phyloP scores from a whole-genome alignment of 352 stramenopile genomes.

The Bremia lactucae region DNA sequence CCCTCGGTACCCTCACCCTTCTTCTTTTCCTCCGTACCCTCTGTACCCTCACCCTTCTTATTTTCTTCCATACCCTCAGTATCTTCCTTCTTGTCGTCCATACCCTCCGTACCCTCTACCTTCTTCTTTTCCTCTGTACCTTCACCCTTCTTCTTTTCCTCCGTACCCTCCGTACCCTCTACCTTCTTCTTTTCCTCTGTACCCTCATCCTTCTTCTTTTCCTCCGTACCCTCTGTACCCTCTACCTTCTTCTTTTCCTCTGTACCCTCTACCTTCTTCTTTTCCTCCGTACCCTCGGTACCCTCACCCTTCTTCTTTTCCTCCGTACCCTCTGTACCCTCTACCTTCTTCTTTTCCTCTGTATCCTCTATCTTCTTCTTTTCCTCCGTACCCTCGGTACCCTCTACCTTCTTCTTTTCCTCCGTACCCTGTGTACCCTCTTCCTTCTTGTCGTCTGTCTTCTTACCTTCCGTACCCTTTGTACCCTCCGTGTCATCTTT shows the following conservation, averaged over 20 bases:
- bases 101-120: too few species aligned
- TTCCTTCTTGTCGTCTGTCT: not conserved
- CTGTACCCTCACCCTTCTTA: slow-evolving; percentile 18
- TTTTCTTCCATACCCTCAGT: not conserved
- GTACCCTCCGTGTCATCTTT: too few species aligned
- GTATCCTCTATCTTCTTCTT: not conserved
- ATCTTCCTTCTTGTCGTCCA: not conserved
- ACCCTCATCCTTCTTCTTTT: not conserved
- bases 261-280: slow-evolving; percentile 4
- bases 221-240: not conserved
- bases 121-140: too few species aligned
- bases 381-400: too few species aligned
- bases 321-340: slow-evolving; percentile 12
- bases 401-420: too few species aligned
- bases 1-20: slow-evolving; percentile 3
- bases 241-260: too few species aligned
- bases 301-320: slow-evolving; percentile 2
- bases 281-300: slow-evolving; percentile 3
- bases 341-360: slow-evolving; percentile 4
- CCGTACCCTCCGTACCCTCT: not conserved
- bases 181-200: not conserved
- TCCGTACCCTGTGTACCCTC: not conserved
- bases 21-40: slow-evolving; percentile 2
- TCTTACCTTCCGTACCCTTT: not conserved
- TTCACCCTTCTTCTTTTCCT: too few species aligned